Conservation (phyloP, 1,139 yeast species). For the Arxiozyma heterogenica region DNA sequence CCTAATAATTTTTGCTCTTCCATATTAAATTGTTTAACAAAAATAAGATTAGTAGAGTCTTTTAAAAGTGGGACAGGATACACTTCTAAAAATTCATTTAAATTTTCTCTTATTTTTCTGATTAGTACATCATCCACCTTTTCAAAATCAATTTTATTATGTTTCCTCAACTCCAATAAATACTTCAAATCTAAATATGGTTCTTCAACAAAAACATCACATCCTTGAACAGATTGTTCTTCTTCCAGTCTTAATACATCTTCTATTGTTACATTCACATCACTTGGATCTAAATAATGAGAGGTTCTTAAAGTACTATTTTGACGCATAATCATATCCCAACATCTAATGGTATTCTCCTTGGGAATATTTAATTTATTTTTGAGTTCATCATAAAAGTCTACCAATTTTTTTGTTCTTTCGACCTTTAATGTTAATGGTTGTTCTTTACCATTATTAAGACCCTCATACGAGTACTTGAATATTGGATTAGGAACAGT, state of each 20-base stretch:
- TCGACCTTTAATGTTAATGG: constrained; percentile 48
- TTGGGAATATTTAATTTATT: constrained; percentile 36
- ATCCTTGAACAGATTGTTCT: constrained; percentile 15
- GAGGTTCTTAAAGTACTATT: constrained; percentile 68
- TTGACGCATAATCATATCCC: constrained; percentile 61
- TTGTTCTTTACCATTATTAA: constrained; percentile 40
- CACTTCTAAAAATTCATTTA: constrained; percentile 4
- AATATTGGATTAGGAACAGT: constrained; percentile 49
- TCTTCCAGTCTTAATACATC: constrained; percentile 36
- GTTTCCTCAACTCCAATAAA: constrained; percentile 12
- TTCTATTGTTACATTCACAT: constrained; percentile 35
- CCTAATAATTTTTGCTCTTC: constrained; percentile 48
- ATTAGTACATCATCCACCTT: constrained; percentile 16
- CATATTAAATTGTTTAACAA: constrained; percentile 65
- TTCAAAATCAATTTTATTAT: constrained; percentile 7
- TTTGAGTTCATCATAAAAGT: constrained; percentile 45
- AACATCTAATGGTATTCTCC: constrained; percentile 42
- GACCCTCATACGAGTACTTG: constrained; percentile 40
- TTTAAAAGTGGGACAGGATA: constrained; percentile 9
- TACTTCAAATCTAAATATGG: constrained; percentile 26
- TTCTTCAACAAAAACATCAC: constrained; percentile 28
- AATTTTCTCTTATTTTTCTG: constrained; percentile 15
- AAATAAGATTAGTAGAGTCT: constrained; percentile 39
- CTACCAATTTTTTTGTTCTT: constrained; percentile 47
- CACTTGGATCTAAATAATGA: constrained; percentile 32